Conservation (phyloP, 345 rosid species). For the Syzygium jambos region DNA sequence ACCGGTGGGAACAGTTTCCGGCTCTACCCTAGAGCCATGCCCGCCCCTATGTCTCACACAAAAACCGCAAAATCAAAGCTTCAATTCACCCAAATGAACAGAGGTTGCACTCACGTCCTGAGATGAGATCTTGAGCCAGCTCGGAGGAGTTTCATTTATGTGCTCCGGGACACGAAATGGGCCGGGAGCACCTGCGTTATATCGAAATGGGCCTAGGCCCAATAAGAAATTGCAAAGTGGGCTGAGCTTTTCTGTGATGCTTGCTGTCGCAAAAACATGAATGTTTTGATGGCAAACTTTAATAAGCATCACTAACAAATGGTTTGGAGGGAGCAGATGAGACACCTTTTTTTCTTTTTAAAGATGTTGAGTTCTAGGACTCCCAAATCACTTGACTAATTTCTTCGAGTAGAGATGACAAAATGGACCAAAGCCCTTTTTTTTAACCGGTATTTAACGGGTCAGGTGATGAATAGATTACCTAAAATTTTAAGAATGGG, state of each 20-base stretch:
- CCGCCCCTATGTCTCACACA: too few relatives aligned
- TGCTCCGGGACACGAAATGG: too few relatives aligned
- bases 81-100: too few relatives aligned
- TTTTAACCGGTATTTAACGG: background rate
- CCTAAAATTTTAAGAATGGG: background rate
- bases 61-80: too few relatives aligned
- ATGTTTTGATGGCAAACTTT: background rate
- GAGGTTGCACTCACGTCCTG: conserved; percentile 15
- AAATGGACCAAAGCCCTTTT: background rate
- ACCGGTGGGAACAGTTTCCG: too few relatives aligned
- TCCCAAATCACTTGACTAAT: background rate
- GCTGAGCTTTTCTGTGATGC: background rate
- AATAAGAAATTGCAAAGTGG: conserved; percentile 8
- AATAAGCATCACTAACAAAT: too few relatives aligned
- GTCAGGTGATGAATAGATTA: background rate
- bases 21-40: too few relatives aligned
- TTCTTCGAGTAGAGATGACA: background rate
- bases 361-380: too few relatives aligned
- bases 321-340: too few relatives aligned
- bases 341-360: too few relatives aligned
- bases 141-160: conserved; percentile 11
- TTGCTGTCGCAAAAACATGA: background rate
- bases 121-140: conserved; percentile 50
- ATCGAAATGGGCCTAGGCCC: conserved; percentile 32
- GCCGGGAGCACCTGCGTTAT: background rate